A percentile compares a stretch with the other conserved stretches of the same genome.
These are phyloP conservation scores for Gossypium stocksii DNA, from an alignment of 345 rosid genomes.

Conservation along the genomic window DNA sequence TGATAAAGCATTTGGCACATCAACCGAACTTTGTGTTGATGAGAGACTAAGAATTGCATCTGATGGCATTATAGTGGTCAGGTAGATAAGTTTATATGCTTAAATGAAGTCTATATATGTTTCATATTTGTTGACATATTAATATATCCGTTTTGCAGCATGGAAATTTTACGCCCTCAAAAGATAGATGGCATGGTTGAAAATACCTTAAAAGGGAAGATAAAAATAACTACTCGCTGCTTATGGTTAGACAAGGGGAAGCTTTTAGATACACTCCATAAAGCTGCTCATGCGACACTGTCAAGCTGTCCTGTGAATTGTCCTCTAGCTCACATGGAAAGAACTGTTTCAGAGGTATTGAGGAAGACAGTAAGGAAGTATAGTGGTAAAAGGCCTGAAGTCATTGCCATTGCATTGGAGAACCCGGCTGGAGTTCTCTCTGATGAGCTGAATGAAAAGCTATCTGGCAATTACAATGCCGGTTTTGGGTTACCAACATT, in stretches of 20 bases:
- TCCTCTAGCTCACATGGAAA: conserved; percentile 89
- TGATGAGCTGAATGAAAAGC: conserved; percentile 57
- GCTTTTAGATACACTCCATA: conserved; percentile 82
- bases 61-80: conserved; percentile 89
- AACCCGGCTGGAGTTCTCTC: conserved; percentile 71
- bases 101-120: background rate
- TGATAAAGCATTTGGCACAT: conserved; percentile 94
- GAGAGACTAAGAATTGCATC: conserved; percentile 89
- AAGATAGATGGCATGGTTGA: conserved; percentile 35
- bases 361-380: conserved; percentile 95
- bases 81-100: conserved; percentile 39
- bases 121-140: conserved; percentile 12
- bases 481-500: conserved; percentile 52
- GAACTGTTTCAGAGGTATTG: conserved; percentile 74
- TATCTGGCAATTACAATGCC: conserved; percentile 58
- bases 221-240: conserved; percentile 92
- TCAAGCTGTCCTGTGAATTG: conserved; percentile 85
- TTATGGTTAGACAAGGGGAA: conserved; percentile 97
- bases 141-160: conserved; percentile 47
- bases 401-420: conserved; percentile 75
- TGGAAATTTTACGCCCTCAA: conserved; percentile 84
- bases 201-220: conserved; percentile 69
- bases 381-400: conserved; percentile 93
- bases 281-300: conserved; percentile 89
- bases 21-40: conserved; percentile 84